Base-by-base conservation (phyloP, 139 green algal species). In the Chara braunii region DNA sequence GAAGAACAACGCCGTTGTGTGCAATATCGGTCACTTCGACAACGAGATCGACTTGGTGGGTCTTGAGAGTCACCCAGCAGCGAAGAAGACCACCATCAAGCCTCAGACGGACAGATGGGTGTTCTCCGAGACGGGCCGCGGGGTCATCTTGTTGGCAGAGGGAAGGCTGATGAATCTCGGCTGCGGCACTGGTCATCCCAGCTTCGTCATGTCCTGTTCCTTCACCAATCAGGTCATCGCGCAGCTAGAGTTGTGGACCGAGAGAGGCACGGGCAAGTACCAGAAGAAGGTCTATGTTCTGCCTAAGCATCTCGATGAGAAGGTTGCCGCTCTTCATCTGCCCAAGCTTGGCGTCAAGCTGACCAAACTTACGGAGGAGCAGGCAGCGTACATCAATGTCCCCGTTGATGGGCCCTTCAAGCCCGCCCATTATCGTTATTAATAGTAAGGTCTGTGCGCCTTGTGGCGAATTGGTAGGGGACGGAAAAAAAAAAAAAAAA, bases 1-100 rank as follows among this genome's bases (percentile, higher is more conserved):
- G 94, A 99, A 99, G 94, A 95, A 99, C 91, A 99, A 99, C 78
- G 94, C 94, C 58, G 98, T 99, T 61, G 88, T 99, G 4, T 90
- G 94, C 76, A 99, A 99, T 88, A 99, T 99, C 51, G 94, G 94
- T 52, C 94, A 99, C 85, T 99, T 99, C 54, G 94, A 99, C 80
- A 99, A 99, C 75, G 94, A 99, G 83, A 95, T 99, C 59, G 94
- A 99, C 84, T 97, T 99, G 94, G 87, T 87, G 43, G 94, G 94
- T 43, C 64, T 95, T 44, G 79, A 94, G 67, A 70, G 7, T 18
- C 88, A 58, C 70, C 81, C 87, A 33, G 93, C 91, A 60, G 90
- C 95, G 81, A 96, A 97, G 87, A 81, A 90, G 71, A 84, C 90
- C 68, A 97, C 95, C 83, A 97, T 99, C 80, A 99, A 99, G 87